Percentiles rank a stretch among this genome's conserved stretches.
Conservation (phyloP, 2,329 filamentous ascomycete genomes). For the Metarhizium brunneum region DNA sequence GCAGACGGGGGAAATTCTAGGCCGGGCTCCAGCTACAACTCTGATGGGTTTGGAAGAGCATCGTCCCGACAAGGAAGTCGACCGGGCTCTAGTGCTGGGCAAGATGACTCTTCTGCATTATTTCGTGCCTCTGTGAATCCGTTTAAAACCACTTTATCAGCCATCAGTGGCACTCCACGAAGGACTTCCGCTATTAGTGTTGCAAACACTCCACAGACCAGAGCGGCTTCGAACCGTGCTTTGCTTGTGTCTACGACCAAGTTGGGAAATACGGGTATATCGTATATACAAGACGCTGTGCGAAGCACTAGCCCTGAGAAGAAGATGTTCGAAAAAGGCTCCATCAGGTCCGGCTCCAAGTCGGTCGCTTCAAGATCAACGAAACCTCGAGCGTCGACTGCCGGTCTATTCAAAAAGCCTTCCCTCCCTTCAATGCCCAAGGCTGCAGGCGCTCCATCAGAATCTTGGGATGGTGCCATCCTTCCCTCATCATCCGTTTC, state of each 20-base stretch:
- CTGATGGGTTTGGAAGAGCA: conserved; percentile 45
- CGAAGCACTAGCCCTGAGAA: conserved; percentile 32
- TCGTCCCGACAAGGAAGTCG: conserved; percentile 42
- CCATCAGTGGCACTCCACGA: conserved; percentile 36
- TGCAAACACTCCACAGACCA: conserved; percentile 15
- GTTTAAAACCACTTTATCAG: conserved; percentile 32
- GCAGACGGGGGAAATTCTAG: conserved; percentile 36
- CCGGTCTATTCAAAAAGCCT: conserved; percentile 46
- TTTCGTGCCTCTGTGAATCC: conserved; percentile 34
- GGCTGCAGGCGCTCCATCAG: conserved; percentile 6
- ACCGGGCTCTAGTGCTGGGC: conserved; percentile 45
- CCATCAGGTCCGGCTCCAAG: conserved; percentile 35
- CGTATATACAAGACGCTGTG: conserved; percentile 12
- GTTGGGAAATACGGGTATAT: conserved; percentile 16
- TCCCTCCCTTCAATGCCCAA: conserved; percentile 32
- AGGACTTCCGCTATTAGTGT: conserved; percentile 12
- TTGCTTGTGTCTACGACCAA: conserved; percentile 13
- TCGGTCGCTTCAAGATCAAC: conserved; percentile 34
- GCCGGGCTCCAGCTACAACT: conserved; percentile 52
- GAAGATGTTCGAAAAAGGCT: conserved; percentile 12
- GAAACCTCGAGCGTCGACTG: conserved; percentile 43
- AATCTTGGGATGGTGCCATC: conserved; percentile 22
- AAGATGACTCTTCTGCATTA: conserved; percentile 27
- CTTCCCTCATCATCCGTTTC: conserved; percentile 11
- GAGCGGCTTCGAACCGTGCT: conserved; percentile 15